Evolutionary conservation across 306 rosid species (phyloP), one percentile per base, ranked within the genome.

Genomic region (Arachis stenosperma): DNA sequence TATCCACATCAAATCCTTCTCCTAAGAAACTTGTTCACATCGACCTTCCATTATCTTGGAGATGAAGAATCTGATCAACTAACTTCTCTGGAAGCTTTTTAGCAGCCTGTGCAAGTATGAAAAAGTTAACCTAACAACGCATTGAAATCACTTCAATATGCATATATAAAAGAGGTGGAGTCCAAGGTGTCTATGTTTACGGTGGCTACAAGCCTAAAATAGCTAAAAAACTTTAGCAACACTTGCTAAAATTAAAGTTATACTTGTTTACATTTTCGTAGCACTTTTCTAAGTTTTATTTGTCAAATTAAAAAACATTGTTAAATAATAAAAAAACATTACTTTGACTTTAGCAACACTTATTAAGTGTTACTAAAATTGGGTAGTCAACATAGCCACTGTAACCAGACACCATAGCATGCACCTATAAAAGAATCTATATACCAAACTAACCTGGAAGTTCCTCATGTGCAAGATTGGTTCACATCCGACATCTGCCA

Each of bases 401-500:
- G 27, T 22, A 22, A 22, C 27, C 27, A 22, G 27, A 22, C 27
- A 22, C 27, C 27, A 22, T 22, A 22, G 27, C 27, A 9, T 44
- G 9, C 9, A 6, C 6, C 2, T 8, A 44, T 8, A 71, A 72
- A 48, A 53, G 58, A 65, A 8, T 5, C 52, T 61, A 69, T 61
- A 69, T 14, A 73, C 43, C 51, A 59, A 74, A 79, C 79, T 55
- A 78, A 94, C 99, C 96, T 94, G 99, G 81, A 94, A 94, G 67
- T 84, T 84, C 84, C 99, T 91, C 99, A 94, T 94, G 83, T 94
- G 97, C 92, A 94, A 65, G 70, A 94, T 90, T 40, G 99, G 98
- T 79, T 91, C 98, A 36, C 99, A 90, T 65, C 99, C 99, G n/a
- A 91, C 88, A 36, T 88, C 99, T 6, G 99, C 97, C 36, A 94